Conservation (phyloP, 1,284 basidiomycete species). For the Earliella scabrosa region DNA sequence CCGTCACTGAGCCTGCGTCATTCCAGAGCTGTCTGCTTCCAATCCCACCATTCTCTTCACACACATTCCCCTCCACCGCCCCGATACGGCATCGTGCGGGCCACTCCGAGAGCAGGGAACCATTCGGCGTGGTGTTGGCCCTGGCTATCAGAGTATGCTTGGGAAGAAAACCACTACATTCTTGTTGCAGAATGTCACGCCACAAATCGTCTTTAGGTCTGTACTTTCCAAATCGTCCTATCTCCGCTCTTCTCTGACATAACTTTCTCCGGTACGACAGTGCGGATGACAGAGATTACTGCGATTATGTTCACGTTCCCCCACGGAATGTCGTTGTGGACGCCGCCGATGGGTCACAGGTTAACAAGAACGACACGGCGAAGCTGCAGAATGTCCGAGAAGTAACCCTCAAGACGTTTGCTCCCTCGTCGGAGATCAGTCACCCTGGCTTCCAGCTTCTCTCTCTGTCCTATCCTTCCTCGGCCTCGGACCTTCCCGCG, state of each 20-base stretch:
- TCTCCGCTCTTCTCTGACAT: neutral
- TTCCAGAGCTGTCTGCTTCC: too few species aligned
- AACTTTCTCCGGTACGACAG: conserved; percentile 40
- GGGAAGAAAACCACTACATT: conserved; percentile 75
- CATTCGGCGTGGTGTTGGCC: conserved; percentile 75
- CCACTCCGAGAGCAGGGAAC: conserved; percentile 73
- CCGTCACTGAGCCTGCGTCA: too few species aligned
- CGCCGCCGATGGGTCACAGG: neutral
- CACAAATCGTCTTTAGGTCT: conserved; percentile 75
- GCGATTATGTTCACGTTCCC: conserved; percentile 62
- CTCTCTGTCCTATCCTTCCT: conserved; percentile 59
- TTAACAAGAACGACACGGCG: neutral
- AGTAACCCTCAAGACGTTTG: conserved; percentile 84
- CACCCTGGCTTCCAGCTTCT: conserved; percentile 87
- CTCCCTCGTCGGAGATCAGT: conserved; percentile 77
- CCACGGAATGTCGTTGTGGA: conserved; percentile 42
- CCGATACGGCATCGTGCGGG: conserved; percentile 74
- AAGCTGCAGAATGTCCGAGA: conserved; percentile 41
- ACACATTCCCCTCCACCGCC: conserved; percentile 83
- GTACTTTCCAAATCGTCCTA: conserved; percentile 22
- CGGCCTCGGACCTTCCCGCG: conserved; percentile 29
- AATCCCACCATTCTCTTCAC: conserved; percentile 72
- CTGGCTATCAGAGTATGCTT: conserved; percentile 84
- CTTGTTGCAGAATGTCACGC: conserved; percentile 68
- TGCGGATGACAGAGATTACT: conserved; percentile 91